Evolutionary conservation across 108 stramenopile species (phyloP).

Genomic region (Conticribra guillardii): DNA sequence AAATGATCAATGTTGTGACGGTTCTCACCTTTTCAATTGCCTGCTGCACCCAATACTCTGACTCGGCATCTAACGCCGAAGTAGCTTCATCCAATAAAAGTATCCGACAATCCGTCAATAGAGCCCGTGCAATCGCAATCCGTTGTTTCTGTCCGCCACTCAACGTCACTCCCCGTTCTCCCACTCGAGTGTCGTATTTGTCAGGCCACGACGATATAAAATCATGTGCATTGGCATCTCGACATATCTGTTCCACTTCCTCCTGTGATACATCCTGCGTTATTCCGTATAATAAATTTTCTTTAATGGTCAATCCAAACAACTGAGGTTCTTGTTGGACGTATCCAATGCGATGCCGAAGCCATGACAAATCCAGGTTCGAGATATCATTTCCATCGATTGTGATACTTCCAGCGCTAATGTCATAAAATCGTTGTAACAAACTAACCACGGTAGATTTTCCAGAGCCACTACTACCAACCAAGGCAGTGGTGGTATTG

Average conservation of each 20-base stretch:
- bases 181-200: slow-evolving; percentile 80
- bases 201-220: slow-evolving; percentile 66
- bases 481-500: slow-evolving; percentile 70
- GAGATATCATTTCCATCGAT: slow-evolving; percentile 82
- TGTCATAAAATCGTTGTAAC: slow-evolving; percentile 85
- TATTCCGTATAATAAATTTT: slow-evolving; percentile 88
- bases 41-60: slow-evolving; percentile 81
- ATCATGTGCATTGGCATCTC: slow-evolving; percentile 81
- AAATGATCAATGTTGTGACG: not conserved
- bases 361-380: slow-evolving; percentile 60
- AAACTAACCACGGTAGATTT: slow-evolving; percentile 82
- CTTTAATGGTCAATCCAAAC: slow-evolving; percentile 75
- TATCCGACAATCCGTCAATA: slow-evolving; percentile 56
- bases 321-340: slow-evolving; percentile 87
- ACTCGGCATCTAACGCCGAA: slow-evolving; percentile 80
- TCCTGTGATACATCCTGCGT: slow-evolving; percentile 50
- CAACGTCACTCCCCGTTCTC: slow-evolving; percentile 68
- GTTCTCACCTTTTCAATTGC: slow-evolving; percentile 58
- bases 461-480: slow-evolving; percentile 80
- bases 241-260: slow-evolving; percentile 65
- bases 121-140: slow-evolving; percentile 91
- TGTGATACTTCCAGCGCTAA: slow-evolving; percentile 54
- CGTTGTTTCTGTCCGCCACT: slow-evolving; percentile 92
- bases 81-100: slow-evolving; percentile 89
- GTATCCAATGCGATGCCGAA: slow-evolving; percentile 79